Evolutionary conservation across 2,329 filamentous ascomycete genomes (phyloP).

Genomic region (Aspergillus sp.): DNA sequence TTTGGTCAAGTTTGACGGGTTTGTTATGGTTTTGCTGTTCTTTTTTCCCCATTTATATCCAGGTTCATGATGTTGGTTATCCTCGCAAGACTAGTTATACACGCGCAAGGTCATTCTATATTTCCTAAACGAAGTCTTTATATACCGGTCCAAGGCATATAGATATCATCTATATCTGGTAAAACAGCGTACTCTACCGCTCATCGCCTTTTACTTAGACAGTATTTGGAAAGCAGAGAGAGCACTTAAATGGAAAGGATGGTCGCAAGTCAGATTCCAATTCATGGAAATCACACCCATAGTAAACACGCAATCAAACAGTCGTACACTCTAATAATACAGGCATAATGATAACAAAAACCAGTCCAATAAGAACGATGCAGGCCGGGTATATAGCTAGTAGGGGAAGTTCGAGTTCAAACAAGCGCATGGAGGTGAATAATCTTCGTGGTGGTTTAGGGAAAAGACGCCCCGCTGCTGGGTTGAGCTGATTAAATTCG

Average conservation of each 20-base stretch:
- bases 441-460: too few relatives aligned
- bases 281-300: background rate
- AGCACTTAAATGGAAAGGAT: background rate
- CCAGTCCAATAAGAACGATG: background rate
- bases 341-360: background rate
- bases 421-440: background rate
- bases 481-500: background rate
- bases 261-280: background rate
- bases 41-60: background rate
- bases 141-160: background rate
- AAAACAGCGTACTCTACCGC: background rate
- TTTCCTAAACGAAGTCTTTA: too few relatives aligned
- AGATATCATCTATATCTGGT: background rate
- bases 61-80: background rate
- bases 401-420: background rate
- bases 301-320: background rate
- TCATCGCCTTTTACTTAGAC: background rate
- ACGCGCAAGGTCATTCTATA: too few relatives aligned
- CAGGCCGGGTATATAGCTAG: constrained; percentile 6
- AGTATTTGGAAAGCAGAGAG: background rate
- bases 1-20: background rate
- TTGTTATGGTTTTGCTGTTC: background rate
- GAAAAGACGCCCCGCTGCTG: background rate
- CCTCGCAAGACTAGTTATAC: too few relatives aligned
- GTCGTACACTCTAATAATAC: background rate